Base-by-base conservation (phyloP, 164 flowering plant species). In the Nymphaea colorata region DNA sequence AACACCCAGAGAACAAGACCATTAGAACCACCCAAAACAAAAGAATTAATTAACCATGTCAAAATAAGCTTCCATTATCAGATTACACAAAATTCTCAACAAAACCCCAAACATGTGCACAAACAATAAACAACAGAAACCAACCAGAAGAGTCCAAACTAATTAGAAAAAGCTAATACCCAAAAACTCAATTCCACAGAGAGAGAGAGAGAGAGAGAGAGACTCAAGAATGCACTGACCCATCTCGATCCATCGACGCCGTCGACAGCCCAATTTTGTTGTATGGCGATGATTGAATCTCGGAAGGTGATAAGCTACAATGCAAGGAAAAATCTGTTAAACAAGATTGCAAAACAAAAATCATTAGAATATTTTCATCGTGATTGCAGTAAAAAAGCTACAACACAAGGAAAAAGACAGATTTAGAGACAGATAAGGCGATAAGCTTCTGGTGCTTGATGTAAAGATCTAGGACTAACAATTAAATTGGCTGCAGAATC, bases 391-490 rank as follows among this genome's bases (percentile, higher is more conserved):
- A 25, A 25, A 25, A 25, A 25, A 25, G 36, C 36, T 25, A 25
- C 36, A 25, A 25, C 36, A 25, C 36, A 25, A 25, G 36, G 36
- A 25, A 25, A 25, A 25, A 25, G 36, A 25, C 36, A 25, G 36
- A 25, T 25, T 25, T 1, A 1, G 36, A 1, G 36, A 25, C 36
- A 25, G 36, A 25, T 25, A 25, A 25, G 36, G 36, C 36, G 36
- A 25, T 25, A 67, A 3, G 85, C 87, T 78, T 94, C 99, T 0
- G 99, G 98, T 25, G 98, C 99, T 75, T 86, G 96, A 74, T 90
- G 91, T 64, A 65, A 75, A 10, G 85, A 78, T 12, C 78, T 76
- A 41, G 78, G 45, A 53, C 68, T 82, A 15, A 73, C 41, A 43
- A 78, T 47, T 17, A 85, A 68, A 59, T 36, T 61, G 64, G 73